phyloP scores from a whole-genome alignment of 148 eudicot genomes.

The Limonium bicolor region DNA sequence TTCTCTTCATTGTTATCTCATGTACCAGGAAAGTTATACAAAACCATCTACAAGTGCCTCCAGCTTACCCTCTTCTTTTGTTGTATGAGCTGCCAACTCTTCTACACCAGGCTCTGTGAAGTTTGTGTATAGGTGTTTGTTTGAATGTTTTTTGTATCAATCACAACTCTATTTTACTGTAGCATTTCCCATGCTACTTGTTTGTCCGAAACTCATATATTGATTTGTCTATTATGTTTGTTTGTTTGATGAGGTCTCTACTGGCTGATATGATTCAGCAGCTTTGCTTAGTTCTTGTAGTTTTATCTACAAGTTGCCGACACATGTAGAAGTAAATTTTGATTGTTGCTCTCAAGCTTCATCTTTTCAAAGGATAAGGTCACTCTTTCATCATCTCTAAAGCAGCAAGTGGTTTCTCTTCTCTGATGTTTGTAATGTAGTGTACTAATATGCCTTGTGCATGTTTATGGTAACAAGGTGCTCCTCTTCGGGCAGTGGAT shows the following conservation, averaged over 20 bases:
- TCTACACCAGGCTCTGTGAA: slow-evolving; percentile 43
- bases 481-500: too few relatives aligned
- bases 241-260: slow-evolving; percentile 48
- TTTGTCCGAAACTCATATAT: too few relatives aligned
- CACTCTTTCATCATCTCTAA: too few relatives aligned
- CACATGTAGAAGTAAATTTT: slow-evolving; percentile 47
- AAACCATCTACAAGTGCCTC: slow-evolving; percentile 42
- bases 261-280: slow-evolving; percentile 90
- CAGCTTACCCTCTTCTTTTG: slow-evolving; percentile 28
- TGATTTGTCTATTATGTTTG: slow-evolving; percentile 17
- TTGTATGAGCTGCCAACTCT: slow-evolving; percentile 24
- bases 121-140: slow-evolving; percentile 56
- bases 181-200: too few relatives aligned
- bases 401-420: too few relatives aligned
- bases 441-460: too few relatives aligned
- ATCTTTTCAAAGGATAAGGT: too few relatives aligned
- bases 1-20: background rate
- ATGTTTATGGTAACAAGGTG: too few relatives aligned
- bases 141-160: background rate
- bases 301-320: slow-evolving; percentile 72
- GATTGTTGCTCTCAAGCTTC: too few relatives aligned
- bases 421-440: too few relatives aligned
- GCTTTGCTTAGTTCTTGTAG: slow-evolving; percentile 83
- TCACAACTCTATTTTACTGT: too few relatives aligned
- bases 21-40: slow-evolving; percentile 39